phyloP scores from a whole-genome alignment of 1,284 basidiomycete species.

The Ustilago bromivora region DNA sequence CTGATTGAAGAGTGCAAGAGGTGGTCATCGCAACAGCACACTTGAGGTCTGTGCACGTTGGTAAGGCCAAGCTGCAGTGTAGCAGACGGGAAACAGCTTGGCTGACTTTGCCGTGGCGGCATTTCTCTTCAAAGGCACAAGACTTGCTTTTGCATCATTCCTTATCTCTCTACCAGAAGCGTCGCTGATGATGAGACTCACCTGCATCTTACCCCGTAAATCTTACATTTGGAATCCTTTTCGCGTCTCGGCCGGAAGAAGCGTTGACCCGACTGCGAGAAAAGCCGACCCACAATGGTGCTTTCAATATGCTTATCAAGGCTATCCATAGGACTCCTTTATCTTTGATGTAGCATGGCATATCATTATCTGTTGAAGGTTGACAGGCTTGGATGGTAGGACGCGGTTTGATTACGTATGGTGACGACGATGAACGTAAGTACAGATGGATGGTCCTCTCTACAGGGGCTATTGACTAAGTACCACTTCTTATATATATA shows the following conservation, averaged over 20 bases:
- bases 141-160: neutral
- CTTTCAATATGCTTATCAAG: too few species aligned
- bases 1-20: neutral
- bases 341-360: too few species aligned
- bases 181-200: slow-evolving; percentile 10
- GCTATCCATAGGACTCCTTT: too few species aligned
- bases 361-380: too few species aligned
- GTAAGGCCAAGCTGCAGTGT: neutral
- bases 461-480: too few species aligned
- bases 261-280: too few species aligned
- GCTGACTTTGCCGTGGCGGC: neutral
- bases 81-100: neutral
- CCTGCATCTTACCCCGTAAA: slow-evolving; percentile 38
- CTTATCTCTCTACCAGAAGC: neutral
- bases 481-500: too few species aligned
- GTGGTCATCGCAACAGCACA: neutral
- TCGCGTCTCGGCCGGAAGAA: neutral
- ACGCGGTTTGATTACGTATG: too few species aligned
- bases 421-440: too few species aligned
- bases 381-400: too few species aligned
- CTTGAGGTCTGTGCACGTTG: neutral
- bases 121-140: neutral
- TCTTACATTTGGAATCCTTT: slow-evolving; percentile 1
- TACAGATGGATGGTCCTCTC: too few species aligned
- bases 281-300: too few species aligned